Base-by-base conservation (phyloP, 208 protist species). In the Wallacemonas collosoma region DNA sequence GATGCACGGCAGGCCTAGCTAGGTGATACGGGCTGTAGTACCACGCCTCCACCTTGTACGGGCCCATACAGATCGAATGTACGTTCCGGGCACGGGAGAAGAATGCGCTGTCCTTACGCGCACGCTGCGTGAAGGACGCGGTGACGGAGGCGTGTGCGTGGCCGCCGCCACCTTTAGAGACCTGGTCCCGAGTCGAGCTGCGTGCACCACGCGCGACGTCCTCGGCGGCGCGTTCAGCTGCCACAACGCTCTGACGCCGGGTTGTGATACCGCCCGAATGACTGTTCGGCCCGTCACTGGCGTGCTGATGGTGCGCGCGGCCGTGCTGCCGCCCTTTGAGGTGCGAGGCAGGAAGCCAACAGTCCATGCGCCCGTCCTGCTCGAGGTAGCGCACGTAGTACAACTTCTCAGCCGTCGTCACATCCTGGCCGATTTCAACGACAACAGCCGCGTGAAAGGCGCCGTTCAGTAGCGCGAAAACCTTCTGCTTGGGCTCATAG, bases 21-120 rank as follows among this genome's bases (percentile, higher is more conserved):
- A 93, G 75, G 77, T 92, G 98, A 73, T 99, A 99, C 0, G 98
- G 98, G 35, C 95, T 97, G 71, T 98, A 99, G 86, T 99, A 99
- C 98, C 98, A 99, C 44, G 97, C 89, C 57, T 98, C 93, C 51
- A 99, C 91, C 75, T 96, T 90, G 71, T 98, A 97, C 9, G 88
- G 83, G 1, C 98, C 98, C 63, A 99, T 93, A 76, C 97, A 96
- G 63, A 99, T 94, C 3, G 81, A 91, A 53, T 97, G 89, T 55
- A 99, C 98, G 74, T 99, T 99, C 75, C 99, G 99, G 14, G 98
- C 92, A 39, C 92, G 86, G 6, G 81, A 95, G 61, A 96, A 96
- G 79, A 96, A 96, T 11, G 87, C 79, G 66, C 91, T 96, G 75
- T 97, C 92, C 17, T 90, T 88, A 11, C 89, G 81, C 39, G 88